Conservation (phyloP, 2,329 filamentous ascomycete species). For the Fusarium caatingaense region DNA sequence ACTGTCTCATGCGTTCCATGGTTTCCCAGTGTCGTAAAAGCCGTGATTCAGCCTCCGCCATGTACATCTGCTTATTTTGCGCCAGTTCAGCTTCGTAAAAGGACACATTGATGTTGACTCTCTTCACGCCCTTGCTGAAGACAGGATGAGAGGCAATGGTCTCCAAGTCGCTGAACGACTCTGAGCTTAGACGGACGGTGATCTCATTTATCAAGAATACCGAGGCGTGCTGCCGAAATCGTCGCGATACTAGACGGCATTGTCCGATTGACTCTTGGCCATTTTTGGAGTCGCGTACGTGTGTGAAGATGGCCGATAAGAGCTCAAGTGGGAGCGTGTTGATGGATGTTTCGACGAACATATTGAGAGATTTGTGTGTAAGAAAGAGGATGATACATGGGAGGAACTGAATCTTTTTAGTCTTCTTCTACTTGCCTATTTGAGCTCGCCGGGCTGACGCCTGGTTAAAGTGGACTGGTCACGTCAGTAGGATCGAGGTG, state of each 20-base stretch:
- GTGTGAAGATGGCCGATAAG: background rate
- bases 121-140: background rate
- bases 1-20: background rate
- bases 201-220: background rate
- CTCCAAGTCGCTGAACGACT: background rate
- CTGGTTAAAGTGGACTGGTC: background rate
- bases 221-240: background rate
- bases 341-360: background rate
- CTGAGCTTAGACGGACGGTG: background rate
- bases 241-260: slow-evolving; percentile 3
- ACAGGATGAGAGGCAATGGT: background rate
- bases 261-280: background rate
- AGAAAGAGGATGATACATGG: accelerated
- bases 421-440: background rate
- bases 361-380: background rate
- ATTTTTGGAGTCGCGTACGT: background rate
- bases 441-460: background rate
- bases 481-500: background rate
- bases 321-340: background rate
- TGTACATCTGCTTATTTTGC: background rate
- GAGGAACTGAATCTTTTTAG: accelerated
- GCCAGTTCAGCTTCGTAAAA: slow-evolving; percentile 4
- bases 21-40: slow-evolving; percentile 4
- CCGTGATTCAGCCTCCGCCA: background rate
- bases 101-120: background rate